Base-by-base conservation (phyloP, 805 yeast species). In the Clavispora phyllophila region DNA sequence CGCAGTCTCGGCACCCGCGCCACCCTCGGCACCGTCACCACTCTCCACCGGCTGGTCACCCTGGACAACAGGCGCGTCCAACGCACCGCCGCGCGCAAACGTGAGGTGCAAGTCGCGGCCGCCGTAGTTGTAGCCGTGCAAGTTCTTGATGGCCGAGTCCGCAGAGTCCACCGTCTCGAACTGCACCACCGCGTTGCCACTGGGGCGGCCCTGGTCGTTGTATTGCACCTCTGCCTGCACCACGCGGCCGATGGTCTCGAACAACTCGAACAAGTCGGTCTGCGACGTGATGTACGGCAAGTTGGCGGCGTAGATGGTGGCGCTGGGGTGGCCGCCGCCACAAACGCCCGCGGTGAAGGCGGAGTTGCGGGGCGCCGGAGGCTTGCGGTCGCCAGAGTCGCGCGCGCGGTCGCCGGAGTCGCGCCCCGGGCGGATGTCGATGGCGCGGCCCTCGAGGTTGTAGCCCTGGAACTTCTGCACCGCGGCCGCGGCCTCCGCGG, bases 261-360 rank as follows among this genome's bases (percentile, higher is more conserved):
- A 90, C 45, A 91, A 73, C 51, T 90, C 96, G 50, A 72, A 78
- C 50, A 91, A 74, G 63, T 91, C 97, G 44, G 83, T 81, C 51
- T 82, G 81, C 25, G 88, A 79, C n/a, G 97, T 90, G 40, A 89
- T 83, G 73, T 79, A 87, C 24, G 98, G 98, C 57, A 91, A 70
- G 68, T 91, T 91, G 36, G 73, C 75, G 18, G 85, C 89, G 58
- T 66, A 84, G 36, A 91, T 75, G 14, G 63, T 61, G 44, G 56
- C 65, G 12, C 66, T 58, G 18, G 77, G 72, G 26, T 70, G 76
- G 39, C 80, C 82, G 39, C 78, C 79, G 2, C 84, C 86, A 8
- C 60, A 54, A 34, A 85, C 89, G 42, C 81, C 83, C 37, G 73
- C 78, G 12, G 89, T 79, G 61, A 88, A 86, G 8, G 70, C 81